Base-by-base conservation (phyloP, 495 filamentous ascomycete species). In the Chaetomium tenue region DNA sequence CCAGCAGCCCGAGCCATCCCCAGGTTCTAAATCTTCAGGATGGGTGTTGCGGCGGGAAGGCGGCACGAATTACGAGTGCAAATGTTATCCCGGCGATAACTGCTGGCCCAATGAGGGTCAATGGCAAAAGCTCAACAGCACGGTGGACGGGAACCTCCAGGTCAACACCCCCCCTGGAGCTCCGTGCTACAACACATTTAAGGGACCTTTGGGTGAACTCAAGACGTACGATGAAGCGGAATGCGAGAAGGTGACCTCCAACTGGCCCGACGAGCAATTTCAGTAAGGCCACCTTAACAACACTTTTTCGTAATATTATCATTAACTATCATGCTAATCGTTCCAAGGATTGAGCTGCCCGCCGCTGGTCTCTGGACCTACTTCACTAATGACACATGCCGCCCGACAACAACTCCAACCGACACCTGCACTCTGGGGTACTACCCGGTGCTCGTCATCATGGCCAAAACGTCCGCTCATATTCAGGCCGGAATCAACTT, bases 371-470 rank as follows among this genome's bases (percentile, higher is more conserved):
- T 81, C 22, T 80, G 78, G 78, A 78, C 79, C 16, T 79, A 77
- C 65, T 80, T 77, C 68, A 79, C 79, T 59, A 80, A 80, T 64
- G 78, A 79, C 64, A 80, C 77, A 5, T 81, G 79, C 64, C 70
- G 74, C 2, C 74, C 76, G 0, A 74, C 83, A 50, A 71, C 76
- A 18, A 70, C 81, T n/a, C 72, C 77, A 4, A 66, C 66, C 11
- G 79, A 72, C 52, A 75, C 80, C 6, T 91, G 87, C 72, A 78
- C 75, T 0, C 70, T 86, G 0, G 87, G 85, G 2, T 86, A 83
- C 68, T 86, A 85, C 71, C 78, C 84, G 11, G 68, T 72, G 5
- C 88, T 89, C 60, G 76, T 79, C 30, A 78, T 88, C 66, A 77
- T 79, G 67, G 82, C 81, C 37, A 73, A 76, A 47, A 68, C 66